Conservation (phyloP, 306 rosid genomes). For the Dalbergia cultrata region DNA sequence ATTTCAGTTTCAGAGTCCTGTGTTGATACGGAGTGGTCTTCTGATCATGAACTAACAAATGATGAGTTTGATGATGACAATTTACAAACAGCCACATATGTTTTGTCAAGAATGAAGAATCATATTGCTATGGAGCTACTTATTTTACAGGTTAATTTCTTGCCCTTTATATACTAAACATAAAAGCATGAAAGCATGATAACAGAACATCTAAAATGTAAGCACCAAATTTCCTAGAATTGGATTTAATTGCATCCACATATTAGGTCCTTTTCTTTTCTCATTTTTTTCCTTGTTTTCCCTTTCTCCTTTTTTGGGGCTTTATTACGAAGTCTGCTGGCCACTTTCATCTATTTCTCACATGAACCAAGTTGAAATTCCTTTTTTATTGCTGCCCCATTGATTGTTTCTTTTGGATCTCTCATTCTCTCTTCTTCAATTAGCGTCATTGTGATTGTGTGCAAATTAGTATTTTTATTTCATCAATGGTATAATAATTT, state of each 20-base stretch:
- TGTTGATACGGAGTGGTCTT: conserved; percentile 62
- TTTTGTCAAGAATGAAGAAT: conserved; percentile 82
- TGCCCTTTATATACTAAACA: conserved; percentile 37
- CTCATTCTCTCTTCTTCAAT: background rate
- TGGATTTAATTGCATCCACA: conserved; percentile 26
- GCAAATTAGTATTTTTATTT: background rate
- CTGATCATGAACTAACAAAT: conserved; percentile 74
- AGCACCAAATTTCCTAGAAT: conserved; percentile 11
- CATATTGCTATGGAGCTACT: conserved; percentile 94
- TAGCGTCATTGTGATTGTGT: background rate
- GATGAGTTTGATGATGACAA: conserved; percentile 88
- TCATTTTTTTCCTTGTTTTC: background rate
- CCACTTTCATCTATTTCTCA: conserved; percentile 11
- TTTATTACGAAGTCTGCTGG: background rate
- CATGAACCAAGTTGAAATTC: conserved; percentile 22
- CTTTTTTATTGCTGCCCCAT: conserved; percentile 4
- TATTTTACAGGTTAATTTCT: conserved; percentile 76
- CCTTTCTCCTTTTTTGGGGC: background rate
- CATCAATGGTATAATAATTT: background rate
- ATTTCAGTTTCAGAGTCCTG: conserved; percentile 61
- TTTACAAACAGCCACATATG: conserved; percentile 84
- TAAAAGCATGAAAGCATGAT: conserved; percentile 4
- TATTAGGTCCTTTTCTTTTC: conserved; percentile 31
- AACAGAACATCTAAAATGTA: conserved; percentile 21
- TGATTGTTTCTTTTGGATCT: background rate